Base-by-base conservation (phyloP, 1,284 basidiomycete species). In the Agaricales sp. region DNA sequence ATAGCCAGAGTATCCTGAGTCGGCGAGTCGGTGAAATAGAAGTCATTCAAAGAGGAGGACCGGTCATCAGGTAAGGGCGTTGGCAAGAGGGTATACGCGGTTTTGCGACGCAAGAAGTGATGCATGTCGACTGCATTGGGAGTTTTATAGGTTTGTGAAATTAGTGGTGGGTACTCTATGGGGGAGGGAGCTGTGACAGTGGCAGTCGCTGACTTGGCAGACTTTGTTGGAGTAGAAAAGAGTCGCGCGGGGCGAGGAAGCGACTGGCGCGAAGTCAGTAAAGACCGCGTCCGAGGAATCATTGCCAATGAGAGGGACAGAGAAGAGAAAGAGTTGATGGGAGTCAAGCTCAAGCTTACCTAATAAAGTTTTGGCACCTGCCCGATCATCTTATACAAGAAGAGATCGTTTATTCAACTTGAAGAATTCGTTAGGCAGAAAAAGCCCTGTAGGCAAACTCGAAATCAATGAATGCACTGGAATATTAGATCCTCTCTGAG, bases 1-100 rank as follows among this genome's bases (percentile, higher is more conserved):
- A 91, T 74, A 0, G 85, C 78, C 11, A 88, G 62, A 45, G 75
- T 69, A 59, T 90, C 85, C 60, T 82, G 78, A 0, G 81, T 78
- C 0, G 68, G 60, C 0, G 83, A 75, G 58, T 83, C 75, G 8
- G 74, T 70, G 66, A 84, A 81, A 71, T 82, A 78, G 57, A 77
- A 56, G 59, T 80, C 68, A 61, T 75, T 69, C 12, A 67, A 51
- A 2, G 62, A 54, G 2, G 68, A 64, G 4, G 61, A 49, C 45
- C 59, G 57, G 55, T 74, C 73, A 20, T 59, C 59, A 0, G 83
- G 80, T 1, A 79, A 67, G 1, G 82, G 82, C 0, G 80, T 68
- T 0, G 84, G 83, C 1, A 87, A 63, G 13, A 86, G 65, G 0
- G 81, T 80, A 59, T 77, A 77, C 0, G 71, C 61, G 2, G 64